Evolutionary conservation across 2,329 filamentous ascomycete species (phyloP).

Genomic region (Aspergillus bombycis): DNA sequence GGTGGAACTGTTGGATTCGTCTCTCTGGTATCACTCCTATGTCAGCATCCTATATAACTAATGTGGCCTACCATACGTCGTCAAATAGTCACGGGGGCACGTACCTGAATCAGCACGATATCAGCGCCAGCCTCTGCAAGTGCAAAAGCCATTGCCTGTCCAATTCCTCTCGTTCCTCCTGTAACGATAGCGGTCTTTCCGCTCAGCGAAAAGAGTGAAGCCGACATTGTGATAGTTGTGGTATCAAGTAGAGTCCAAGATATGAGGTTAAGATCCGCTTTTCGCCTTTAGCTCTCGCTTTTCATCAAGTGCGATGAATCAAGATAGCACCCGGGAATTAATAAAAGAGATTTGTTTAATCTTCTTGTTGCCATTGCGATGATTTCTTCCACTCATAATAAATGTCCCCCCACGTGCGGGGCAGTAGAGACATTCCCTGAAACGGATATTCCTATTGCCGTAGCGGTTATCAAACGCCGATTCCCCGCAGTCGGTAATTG

Average conservation of each 20-base stretch:
- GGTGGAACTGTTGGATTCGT: slow-evolving; percentile 52
- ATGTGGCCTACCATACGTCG: background rate
- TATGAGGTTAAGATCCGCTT: background rate
- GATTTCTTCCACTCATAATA: slow-evolving; percentile 3
- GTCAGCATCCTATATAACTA: background rate
- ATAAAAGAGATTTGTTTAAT: background rate
- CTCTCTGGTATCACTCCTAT: slow-evolving; percentile 47
- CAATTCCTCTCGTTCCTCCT: slow-evolving; percentile 53
- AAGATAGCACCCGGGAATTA: too few species aligned
- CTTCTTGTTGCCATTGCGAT: background rate
- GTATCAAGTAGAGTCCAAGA: background rate
- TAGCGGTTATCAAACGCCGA: slow-evolving; percentile 15
- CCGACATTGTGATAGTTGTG: slow-evolving; percentile 29
- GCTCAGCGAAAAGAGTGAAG: slow-evolving; percentile 43
- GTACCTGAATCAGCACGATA: slow-evolving; percentile 47
- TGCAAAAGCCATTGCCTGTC: slow-evolving; percentile 50
- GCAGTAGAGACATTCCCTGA: slow-evolving; percentile 5
- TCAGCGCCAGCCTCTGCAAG: slow-evolving; percentile 53
- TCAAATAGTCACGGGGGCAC: slow-evolving; percentile 3
- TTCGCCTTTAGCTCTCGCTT: background rate
- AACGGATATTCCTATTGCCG: slow-evolving; percentile 20
- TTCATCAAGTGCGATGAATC: too few species aligned
- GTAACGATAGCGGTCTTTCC: slow-evolving; percentile 51
- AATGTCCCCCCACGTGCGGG: slow-evolving; percentile 11
- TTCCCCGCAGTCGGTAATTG: slow-evolving; percentile 22